Percentiles rank a stretch among this genome's conserved stretches.
phyloP scores from a whole-genome alignment of 2,329 filamentous ascomycete genomes.

The Aspergillus ustus region DNA sequence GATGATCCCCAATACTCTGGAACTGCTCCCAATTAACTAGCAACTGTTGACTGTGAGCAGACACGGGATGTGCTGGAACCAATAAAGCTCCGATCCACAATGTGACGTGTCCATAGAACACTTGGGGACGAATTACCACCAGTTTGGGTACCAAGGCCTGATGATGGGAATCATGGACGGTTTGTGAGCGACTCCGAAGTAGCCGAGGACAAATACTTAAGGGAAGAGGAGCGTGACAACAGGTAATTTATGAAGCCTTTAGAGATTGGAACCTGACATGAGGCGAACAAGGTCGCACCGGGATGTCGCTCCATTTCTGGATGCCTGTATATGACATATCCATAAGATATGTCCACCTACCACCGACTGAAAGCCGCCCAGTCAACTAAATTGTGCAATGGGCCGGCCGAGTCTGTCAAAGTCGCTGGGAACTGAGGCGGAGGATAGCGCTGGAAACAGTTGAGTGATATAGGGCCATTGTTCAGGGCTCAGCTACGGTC shows the following conservation, averaged over 20 bases:
- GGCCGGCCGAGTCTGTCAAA: not conserved
- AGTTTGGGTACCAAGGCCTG: conserved; percentile 1
- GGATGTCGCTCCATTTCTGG: not conserved
- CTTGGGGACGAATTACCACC: conserved; percentile 5
- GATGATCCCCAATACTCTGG: conserved; percentile 25
- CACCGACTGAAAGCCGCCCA: conserved; percentile 9
- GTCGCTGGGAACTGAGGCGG: not conserved
- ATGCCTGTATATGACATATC: conserved; percentile 24
- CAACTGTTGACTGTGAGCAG: conserved; percentile 14
- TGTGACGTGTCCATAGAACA: conserved; percentile 26
- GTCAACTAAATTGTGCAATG: conserved; percentile 3
- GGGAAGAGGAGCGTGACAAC: not conserved
- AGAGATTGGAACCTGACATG: not conserved
- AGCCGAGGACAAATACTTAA: not conserved
- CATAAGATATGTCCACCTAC: conserved; percentile 19
- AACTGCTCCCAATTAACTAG: conserved; percentile 20
- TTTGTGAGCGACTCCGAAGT: not conserved
- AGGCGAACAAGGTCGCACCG: not conserved
- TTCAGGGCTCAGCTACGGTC: conserved; percentile 3
- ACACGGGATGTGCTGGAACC: conserved; percentile 13
- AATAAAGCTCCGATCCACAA: conserved; percentile 18
- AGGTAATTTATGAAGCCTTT: not conserved
- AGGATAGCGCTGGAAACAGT: not conserved
- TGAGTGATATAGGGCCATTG: not conserved
- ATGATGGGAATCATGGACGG: not conserved